These are phyloP conservation scores for Acer campestre DNA, from an alignment of 345 rosid species.

Conservation along the genomic window DNA sequence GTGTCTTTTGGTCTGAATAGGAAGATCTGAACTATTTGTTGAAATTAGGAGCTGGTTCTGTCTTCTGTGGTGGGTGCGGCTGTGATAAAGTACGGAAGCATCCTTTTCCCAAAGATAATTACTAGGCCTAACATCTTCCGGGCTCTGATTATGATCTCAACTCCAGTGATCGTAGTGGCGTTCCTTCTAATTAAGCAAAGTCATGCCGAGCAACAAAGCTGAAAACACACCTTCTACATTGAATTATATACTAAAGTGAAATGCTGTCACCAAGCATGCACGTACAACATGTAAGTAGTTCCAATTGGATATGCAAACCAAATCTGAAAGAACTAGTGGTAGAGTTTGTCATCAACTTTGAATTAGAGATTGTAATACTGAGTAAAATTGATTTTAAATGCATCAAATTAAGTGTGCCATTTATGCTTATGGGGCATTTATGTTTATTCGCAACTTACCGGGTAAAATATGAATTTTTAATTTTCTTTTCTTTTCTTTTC, in stretches of 20 bases:
- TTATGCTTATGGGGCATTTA: too few relatives aligned
- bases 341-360: not conserved
- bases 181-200: conserved; percentile 52
- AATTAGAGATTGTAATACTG: too few relatives aligned
- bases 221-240: not conserved
- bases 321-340: not conserved
- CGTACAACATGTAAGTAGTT: not conserved
- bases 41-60: conserved; percentile 74
- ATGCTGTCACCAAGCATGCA: not conserved
- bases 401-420: too few relatives aligned
- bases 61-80: conserved; percentile 70
- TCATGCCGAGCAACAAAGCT: not conserved
- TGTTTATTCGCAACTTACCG: too few relatives aligned
- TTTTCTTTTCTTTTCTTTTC: too few relatives aligned
- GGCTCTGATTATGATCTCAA: conserved; percentile 58
- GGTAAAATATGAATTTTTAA: too few relatives aligned
- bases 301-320: not conserved
- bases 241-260: not conserved
- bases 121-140: conserved; percentile 58
- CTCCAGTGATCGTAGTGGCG: conserved; percentile 63
- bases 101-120: conserved; percentile 58
- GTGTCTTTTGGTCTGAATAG: conserved; percentile 29
- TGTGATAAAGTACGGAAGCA: conserved; percentile 73
- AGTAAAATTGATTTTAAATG: too few relatives aligned
- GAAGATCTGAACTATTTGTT: conserved; percentile 49